Conservation (phyloP, 2,329 filamentous ascomycete genomes). For the Graphiopsis chlorocephala region DNA sequence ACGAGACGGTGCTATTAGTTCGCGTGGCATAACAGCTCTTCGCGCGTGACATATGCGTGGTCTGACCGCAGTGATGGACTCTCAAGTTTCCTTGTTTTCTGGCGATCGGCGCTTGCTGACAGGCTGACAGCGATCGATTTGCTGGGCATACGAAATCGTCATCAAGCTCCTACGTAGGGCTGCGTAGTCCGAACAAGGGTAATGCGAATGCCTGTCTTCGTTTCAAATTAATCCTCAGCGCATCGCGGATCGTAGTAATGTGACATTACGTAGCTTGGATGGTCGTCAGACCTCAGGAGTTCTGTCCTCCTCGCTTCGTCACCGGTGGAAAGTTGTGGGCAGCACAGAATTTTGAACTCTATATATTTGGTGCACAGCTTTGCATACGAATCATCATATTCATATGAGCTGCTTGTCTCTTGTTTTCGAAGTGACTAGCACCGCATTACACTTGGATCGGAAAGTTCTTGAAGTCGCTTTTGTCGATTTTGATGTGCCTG, state of each 20-base stretch:
- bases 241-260: neutral
- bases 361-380: neutral
- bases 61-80: neutral
- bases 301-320: neutral
- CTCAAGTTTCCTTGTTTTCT: neutral
- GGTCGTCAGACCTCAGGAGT: neutral
- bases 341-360: neutral
- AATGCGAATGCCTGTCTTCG: neutral
- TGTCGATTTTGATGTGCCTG: neutral
- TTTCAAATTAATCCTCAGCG: neutral
- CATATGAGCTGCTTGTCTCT: neutral
- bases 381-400: neutral
- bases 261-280: neutral
- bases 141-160: neutral
- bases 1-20: neutral
- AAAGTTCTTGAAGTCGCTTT: neutral
- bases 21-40: neutral
- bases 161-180: neutral
- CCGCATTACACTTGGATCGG: neutral
- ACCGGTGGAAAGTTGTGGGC: neutral
- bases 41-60: neutral
- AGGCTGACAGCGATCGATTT: neutral
- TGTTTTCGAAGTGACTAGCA: neutral
- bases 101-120: constrained; percentile 2
- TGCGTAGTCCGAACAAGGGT: neutral